Conservation (phyloP, 768 basidiomycete genomes). For the Lentinula raphanica region DNA sequence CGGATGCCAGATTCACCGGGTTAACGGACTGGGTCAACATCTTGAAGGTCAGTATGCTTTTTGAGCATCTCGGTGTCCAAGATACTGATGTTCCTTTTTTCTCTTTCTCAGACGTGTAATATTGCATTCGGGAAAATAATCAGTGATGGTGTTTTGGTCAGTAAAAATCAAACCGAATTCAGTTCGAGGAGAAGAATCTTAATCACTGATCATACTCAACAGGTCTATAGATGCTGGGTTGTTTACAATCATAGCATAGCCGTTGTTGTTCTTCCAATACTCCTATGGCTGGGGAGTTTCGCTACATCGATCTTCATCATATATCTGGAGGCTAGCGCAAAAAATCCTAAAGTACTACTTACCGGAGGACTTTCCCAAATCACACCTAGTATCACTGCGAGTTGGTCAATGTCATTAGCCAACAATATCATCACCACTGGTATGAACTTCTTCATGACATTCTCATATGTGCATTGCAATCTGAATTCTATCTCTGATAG, state of each 20-base stretch:
- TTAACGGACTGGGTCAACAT: constrained; percentile 13
- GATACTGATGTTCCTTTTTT: not conserved
- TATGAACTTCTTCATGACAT: not conserved
- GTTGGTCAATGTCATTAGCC: constrained; percentile 5
- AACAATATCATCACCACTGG: constrained; percentile 10
- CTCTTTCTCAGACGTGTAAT: constrained; percentile 5
- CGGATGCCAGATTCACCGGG: constrained; percentile 1
- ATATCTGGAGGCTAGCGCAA: constrained; percentile 6
- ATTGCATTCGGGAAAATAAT: constrained; percentile 4
- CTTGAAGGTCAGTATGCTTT: constrained; percentile 4
- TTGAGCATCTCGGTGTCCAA: not conserved
- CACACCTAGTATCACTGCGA: constrained; percentile 5
- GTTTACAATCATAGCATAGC: constrained; percentile 1
- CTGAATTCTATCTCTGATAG: not conserved
- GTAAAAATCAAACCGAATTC: not conserved
- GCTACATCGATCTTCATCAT: constrained; percentile 7
- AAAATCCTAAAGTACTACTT: not conserved
- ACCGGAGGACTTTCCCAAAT: not conserved
- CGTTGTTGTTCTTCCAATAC: constrained; percentile 1
- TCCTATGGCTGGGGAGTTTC: constrained; percentile 3
- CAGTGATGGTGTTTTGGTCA: constrained; percentile 11
- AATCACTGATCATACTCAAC: not conserved
- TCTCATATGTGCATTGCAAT: too few relatives aligned
- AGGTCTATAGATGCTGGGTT: constrained; percentile 13
- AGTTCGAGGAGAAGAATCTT: not conserved